These are phyloP conservation scores for Fusarium tuaranense DNA, from an alignment of 2,329 filamentous ascomycete species.

Conservation along the genomic window DNA sequence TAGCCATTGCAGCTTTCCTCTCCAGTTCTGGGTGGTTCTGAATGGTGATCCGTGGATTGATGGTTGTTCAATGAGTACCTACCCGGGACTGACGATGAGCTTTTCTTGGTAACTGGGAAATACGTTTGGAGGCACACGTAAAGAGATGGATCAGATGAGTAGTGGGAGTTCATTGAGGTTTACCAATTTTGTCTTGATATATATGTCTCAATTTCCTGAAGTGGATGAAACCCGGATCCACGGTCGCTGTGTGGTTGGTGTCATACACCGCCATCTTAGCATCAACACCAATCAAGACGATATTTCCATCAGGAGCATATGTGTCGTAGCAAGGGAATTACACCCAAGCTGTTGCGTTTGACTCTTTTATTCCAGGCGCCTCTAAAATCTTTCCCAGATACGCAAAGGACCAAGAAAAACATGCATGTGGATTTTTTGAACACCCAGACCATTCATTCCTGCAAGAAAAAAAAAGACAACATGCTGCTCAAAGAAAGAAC, in stretches of 20 bases:
- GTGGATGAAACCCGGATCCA: no score
- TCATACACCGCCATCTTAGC: neutral
- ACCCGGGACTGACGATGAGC: neutral
- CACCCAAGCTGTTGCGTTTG: neutral
- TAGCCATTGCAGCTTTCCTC: neutral
- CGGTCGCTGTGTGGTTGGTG: neutral
- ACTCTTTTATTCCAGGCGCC: neutral
- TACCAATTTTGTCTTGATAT: neutral
- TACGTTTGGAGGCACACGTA: neutral
- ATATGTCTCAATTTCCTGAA: neutral
- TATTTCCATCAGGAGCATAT: neutral
- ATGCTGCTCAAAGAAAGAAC: slow-evolving; percentile 1
- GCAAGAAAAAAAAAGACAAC: neutral
- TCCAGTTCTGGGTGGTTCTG: neutral
- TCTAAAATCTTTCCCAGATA: neutral
- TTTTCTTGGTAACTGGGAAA: neutral
- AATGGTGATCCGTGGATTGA: neutral
- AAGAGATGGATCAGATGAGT: neutral
- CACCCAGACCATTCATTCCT: neutral
- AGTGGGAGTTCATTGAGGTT: neutral
- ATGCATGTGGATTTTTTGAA: neutral
- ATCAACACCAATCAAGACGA: neutral
- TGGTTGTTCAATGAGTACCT: neutral
- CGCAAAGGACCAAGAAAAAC: slow-evolving; percentile 1
- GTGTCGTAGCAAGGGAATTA: neutral